Evolutionary conservation across 2,329 filamentous ascomycete species (phyloP).

Genomic region (Epichloe bromicola): DNA sequence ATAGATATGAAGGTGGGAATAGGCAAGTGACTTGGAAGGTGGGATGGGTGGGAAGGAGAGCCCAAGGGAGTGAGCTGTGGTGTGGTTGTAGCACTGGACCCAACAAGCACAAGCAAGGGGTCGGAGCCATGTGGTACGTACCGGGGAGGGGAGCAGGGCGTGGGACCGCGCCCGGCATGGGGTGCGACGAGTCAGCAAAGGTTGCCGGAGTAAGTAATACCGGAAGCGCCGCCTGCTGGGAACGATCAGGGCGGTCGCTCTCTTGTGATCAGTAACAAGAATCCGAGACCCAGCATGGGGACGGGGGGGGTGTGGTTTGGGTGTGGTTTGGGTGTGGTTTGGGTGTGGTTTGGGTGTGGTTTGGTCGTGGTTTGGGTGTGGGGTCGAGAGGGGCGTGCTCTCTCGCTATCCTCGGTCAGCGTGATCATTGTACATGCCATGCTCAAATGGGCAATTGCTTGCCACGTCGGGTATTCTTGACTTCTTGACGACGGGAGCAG

Average conservation of each 20-base stretch:
- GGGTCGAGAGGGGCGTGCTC: not conserved
- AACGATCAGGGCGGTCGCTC: not conserved
- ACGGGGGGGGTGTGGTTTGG: no score
- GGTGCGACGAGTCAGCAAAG: not conserved
- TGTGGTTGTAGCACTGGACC: constrained; percentile 1
- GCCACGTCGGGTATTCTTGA: no score
- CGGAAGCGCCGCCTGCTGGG: not conserved
- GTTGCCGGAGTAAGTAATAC: not conserved
- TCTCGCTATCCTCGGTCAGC: not conserved
- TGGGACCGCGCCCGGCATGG: not conserved
- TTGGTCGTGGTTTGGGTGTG: no score
- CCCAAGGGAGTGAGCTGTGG: constrained; percentile 6
- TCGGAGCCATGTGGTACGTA: constrained; percentile 6
- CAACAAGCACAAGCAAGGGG: constrained; percentile 4
- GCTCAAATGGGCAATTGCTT: not conserved
- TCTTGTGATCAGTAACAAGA: constrained; percentile 4
- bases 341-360: not conserved
- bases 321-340: no score
- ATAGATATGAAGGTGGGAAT: constrained; percentile 7
- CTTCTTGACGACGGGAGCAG: no score
- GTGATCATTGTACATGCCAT: no score
- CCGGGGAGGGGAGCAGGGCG: not conserved
- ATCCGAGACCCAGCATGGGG: not conserved
- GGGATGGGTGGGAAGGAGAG: constrained; percentile 7
- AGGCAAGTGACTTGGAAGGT: constrained; percentile 5